phyloP scores from a whole-genome alignment of 768 basidiomycete species.

The Leccinum olivaceopallidum region DNA sequence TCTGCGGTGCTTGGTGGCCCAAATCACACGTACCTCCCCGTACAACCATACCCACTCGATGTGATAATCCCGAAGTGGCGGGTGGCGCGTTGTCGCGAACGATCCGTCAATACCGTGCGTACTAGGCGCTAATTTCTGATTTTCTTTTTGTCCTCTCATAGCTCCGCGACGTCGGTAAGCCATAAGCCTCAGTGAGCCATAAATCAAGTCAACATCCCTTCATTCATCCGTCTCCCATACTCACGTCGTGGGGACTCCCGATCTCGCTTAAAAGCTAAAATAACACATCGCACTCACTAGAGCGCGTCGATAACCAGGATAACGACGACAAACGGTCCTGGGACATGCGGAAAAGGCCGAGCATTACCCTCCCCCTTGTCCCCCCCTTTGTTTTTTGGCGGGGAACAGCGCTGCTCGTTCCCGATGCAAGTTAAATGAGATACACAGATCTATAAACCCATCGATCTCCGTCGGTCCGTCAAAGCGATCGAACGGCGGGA shows the following conservation, averaged over 20 bases:
- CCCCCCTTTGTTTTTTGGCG: background rate
- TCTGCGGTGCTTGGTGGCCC: background rate
- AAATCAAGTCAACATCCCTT: background rate
- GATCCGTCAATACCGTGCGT: background rate
- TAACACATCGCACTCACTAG: background rate
- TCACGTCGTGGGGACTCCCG: background rate
- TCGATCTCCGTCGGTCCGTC: background rate
- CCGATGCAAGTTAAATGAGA: background rate
- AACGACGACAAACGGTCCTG: background rate
- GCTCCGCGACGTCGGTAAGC: background rate
- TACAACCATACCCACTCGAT: background rate
- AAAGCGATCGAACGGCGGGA: background rate
- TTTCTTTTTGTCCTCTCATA: background rate
- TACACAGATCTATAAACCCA: background rate
- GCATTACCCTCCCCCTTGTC: background rate
- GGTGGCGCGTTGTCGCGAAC: background rate
- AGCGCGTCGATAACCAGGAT: background rate
- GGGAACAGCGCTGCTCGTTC: background rate
- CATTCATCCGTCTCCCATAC: background rate
- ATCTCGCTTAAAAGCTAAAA: background rate
- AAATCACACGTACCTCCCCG: background rate
- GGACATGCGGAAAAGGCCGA: background rate
- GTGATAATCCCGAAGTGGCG: background rate
- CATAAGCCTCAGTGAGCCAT: background rate
- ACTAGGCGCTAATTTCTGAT: background rate